Evolutionary conservation across 352 stramenopile species (phyloP), one percentile per base, ranked within the genome.

Genomic region (Discostella stelligera): DNA sequence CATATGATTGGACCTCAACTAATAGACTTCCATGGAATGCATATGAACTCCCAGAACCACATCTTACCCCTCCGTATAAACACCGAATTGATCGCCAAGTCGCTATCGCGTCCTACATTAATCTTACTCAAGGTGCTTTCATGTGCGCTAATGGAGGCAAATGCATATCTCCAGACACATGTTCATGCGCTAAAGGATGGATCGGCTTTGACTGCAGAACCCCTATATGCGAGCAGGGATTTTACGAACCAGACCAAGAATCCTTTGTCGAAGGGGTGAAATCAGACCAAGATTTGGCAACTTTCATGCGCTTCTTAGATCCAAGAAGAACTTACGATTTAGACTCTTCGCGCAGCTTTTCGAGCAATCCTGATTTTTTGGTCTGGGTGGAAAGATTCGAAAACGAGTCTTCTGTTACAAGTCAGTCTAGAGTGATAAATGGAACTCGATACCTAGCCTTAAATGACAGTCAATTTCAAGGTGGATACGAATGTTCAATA

Each of bases 141-240:
- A 93, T 94, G 21, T 99, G 96, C 85, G 95, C 95, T 4, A 98
- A 99, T 76, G 92, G 91, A 30, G 96, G 96, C 6, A 92, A 80
- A 39, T 99, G 96, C 83, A 75, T 96, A 0, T 74, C 91, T 9
- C 95, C 96, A 6, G 95, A 95, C 53, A n/a, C n/a, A 32, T 99
- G 96, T 82, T 79, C 89, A 58, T 99, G 96, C 65, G 85, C 91
- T 0, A 56, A 80, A 2, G 96, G 96, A 11, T 99, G 96, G 96
- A 83, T 91, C 14, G 96, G 96, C 52, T 99, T 99, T 74, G 96
- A 99, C 82, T 99, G 96, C 84, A 93, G 96, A 27, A 97, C 94
- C 49, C 96, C 96, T 9, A 63, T 82, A 50, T 87, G 75, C 50
- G 80, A 82, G 20, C 95, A 98, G 88, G 96, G 96, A 20, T 98